A percentile compares a stretch with the other conserved stretches of the same genome.
Evolutionary conservation across 2,329 filamentous ascomycete species (phyloP).

Genomic region (Neurospora sp.): DNA sequence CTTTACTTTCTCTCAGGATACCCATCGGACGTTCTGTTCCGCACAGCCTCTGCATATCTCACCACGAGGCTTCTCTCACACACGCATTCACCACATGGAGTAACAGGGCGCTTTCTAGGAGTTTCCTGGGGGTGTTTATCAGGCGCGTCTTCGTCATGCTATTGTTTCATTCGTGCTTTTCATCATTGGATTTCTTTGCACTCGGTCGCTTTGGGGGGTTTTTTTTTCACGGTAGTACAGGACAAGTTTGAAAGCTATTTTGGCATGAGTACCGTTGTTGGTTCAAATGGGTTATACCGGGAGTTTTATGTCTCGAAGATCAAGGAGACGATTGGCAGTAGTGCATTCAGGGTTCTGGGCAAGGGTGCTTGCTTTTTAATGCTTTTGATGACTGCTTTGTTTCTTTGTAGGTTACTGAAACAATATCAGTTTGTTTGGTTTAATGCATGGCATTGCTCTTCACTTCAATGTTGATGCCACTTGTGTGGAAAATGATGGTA

Average conservation of each 20-base stretch:
- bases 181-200: not conserved
- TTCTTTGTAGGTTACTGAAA: not conserved
- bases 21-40: constrained; percentile 1
- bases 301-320: not conserved
- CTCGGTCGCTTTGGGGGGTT: not conserved
- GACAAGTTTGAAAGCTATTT: not conserved
- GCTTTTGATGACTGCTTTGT: not conserved
- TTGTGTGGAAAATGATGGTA: not conserved
- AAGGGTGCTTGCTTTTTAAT: not conserved
- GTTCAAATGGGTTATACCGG: not conserved
- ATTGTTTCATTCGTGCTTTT: not conserved
- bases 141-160: not conserved
- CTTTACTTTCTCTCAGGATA: constrained; percentile 9
- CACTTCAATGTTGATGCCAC: not conserved
- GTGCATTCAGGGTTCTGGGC: not conserved
- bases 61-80: not conserved
- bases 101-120: not conserved
- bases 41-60: not conserved
- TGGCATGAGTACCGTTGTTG: not conserved
- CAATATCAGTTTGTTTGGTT: not conserved
- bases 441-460: not conserved
- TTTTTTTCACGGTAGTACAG: not conserved
- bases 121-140: not conserved
- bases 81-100: not conserved
- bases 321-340: not conserved